Base-by-base conservation (phyloP, 352 stramenopile species). In the Globisporangium barbulae region DNA sequence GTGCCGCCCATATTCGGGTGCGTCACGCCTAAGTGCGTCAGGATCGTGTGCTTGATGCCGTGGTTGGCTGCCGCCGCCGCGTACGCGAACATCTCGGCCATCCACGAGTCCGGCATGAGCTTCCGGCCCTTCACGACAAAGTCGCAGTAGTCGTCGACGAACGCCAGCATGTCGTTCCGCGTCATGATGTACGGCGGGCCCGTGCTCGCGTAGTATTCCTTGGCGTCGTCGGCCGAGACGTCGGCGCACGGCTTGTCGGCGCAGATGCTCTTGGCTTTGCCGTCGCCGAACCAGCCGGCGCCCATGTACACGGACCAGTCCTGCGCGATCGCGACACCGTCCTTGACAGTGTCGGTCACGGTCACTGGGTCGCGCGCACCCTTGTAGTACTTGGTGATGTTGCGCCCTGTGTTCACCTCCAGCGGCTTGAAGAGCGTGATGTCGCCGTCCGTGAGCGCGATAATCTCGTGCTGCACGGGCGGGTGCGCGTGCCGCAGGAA, bases 141-240 rank as follows among this genome's bases (percentile, higher is more conserved):
- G n/a, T 59, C 25, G 28, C 62, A 69, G 37, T 78, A 78, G 61
- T 74, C 69, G 47, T 78, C 63, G 13, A 74, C 22, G 8, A 78
- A 62, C 5, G 21, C 10, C 8, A 44, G 4, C 48, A 72, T 65
- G 53, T 76, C 69, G 54, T 64, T 17, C 44, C 50, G 58, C 25
- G 71, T 74, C 57, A 89, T 76, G 45, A 76, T 76, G 67, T 78
- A 78, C 59, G 69, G 71, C 22, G 71, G 69, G 0, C 71, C 71
- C 1, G 45, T 37, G 25, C 71, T 59, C 5, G 30, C 49, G 62
- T 73, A 78, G 61, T 65, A 75, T 50, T 78, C 71, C 13, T 31
- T 39, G 0, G 30, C 68, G 12, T 77, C 71, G 3, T 64, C 57
- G 8, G 28, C 13, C 3, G 37, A 52, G 17, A 73, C 52, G 19